These are phyloP conservation scores for Pontederia crassipes DNA, from an alignment of 176 grass and related monocot genomes.

Conservation along the genomic window DNA sequence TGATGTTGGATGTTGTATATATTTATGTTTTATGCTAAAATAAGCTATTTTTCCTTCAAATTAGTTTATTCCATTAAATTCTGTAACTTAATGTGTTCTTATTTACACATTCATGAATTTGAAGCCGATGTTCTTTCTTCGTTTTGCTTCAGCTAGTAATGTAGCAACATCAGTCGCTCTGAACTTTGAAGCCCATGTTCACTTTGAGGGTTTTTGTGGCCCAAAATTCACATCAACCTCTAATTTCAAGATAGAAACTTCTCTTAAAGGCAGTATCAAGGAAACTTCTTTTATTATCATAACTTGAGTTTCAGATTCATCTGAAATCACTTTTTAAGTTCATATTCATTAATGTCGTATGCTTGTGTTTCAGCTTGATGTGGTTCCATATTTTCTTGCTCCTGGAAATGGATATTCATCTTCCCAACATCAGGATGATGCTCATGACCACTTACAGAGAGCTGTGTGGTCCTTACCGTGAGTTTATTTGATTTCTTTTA, in stretches of 20 bases:
- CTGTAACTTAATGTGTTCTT: no score
- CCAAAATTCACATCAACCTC: no score
- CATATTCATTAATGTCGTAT: conserved; percentile 18
- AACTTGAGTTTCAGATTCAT: conserved; percentile 4
- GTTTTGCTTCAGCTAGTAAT: no score
- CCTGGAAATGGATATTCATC: conserved; percentile 49
- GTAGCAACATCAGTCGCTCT: no score
- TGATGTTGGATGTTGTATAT: not conserved
- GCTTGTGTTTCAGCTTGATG: conserved; percentile 66
- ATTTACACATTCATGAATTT: no score
- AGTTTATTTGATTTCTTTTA: conserved; percentile 26
- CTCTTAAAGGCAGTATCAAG: no score
- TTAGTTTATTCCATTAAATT: no score
- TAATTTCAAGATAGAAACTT: no score
- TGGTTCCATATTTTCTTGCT: conserved; percentile 77
- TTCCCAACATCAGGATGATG: conserved; percentile 24
- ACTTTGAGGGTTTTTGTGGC: no score
- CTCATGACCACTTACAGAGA: conserved; percentile 21
- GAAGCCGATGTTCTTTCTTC: no score
- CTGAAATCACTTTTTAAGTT: conserved; percentile 3
- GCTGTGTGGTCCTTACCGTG: conserved; percentile 86
- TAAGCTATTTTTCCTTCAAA: not conserved
- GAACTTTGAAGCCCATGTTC: no score
- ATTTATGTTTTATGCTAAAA: not conserved
- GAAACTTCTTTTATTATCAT: no score